Conservation (phyloP, 164 flowering plant species). For the Chloranthus sessilifolius region DNA sequence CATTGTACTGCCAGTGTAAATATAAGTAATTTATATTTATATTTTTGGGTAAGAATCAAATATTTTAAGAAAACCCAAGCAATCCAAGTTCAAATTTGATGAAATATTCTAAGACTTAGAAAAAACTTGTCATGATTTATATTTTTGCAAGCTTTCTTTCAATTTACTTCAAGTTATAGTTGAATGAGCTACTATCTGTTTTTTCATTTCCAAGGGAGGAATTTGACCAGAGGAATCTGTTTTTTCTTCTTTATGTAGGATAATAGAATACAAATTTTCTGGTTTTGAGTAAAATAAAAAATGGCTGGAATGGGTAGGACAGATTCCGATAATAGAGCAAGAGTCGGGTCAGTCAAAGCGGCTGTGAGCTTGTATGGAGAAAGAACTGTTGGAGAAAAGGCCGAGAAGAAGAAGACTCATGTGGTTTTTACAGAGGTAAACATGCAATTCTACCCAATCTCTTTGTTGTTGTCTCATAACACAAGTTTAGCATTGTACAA, state of each 20-base stretch:
- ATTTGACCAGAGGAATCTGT: background rate
- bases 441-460: too few relatives aligned
- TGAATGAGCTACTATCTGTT: too few relatives aligned
- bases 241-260: background rate
- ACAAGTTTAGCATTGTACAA: too few relatives aligned
- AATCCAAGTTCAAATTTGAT: too few relatives aligned
- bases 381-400: conserved; percentile 17
- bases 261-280: background rate
- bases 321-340: conserved; percentile 23
- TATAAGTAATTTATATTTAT: too few relatives aligned
- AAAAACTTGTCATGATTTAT: background rate
- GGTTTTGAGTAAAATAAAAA: conserved; percentile 5
- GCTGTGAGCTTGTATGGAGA: conserved; percentile 37
- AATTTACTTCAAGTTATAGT: background rate
- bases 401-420: conserved; percentile 23
- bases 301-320: conserved; percentile 30
- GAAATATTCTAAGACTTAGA: background rate
- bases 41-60: too few relatives aligned
- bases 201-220: background rate
- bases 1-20: background rate
- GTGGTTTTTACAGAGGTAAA: conserved; percentile 42
- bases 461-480: too few relatives aligned
- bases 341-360: conserved; percentile 40
- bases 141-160: background rate
- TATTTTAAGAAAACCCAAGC: too few relatives aligned